A percentile compares a stretch with the other conserved stretches of the same genome.
Conservation (phyloP, 495 filamentous ascomycete species). For the Glonium stellatum region DNA sequence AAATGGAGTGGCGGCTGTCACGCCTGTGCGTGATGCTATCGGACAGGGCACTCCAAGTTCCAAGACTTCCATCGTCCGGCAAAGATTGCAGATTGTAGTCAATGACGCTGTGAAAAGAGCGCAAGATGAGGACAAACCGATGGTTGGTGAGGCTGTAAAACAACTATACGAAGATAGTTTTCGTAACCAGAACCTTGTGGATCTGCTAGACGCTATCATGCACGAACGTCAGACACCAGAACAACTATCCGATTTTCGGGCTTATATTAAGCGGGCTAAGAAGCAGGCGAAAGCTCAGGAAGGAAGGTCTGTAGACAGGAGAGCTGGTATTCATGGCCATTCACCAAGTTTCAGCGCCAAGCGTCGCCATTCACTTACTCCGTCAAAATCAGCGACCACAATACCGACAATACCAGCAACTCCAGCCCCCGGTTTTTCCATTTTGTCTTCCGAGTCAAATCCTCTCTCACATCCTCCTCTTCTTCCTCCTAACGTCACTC, state of each 20-base stretch:
- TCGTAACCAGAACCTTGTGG: constrained; percentile 15
- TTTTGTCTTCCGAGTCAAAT: neutral
- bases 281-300: constrained; percentile 8
- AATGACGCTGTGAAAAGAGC: constrained; percentile 27
- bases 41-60: neutral
- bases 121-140: constrained; percentile 13
- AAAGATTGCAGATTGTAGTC: constrained; percentile 18
- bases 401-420: neutral
- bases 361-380: neutral
- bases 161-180: constrained; percentile 24
- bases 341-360: neutral
- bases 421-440: neutral
- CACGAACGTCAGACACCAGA: constrained; percentile 21
- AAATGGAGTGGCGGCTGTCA: constrained; percentile 14
- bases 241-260: constrained; percentile 24
- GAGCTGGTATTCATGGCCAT: neutral
- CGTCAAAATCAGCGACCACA: neutral
- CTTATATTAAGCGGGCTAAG: constrained; percentile 28
- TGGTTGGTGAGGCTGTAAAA: constrained; percentile 28
- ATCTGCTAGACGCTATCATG: constrained; percentile 28
- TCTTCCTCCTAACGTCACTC: neutral
- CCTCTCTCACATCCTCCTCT: neutral
- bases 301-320: neutral
- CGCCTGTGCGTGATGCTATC: constrained; percentile 2
- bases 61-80: neutral